phyloP scores from a whole-genome alignment of 129 eudicot genomes.

The sunflower (Helianthus annuus) region HanXRQr2.0-SUNRISE NC_035434.2:171652305-171652804 shows the following conservation, averaged over 20 bases:
- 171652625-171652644: neutral
- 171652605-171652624: neutral
- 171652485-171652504: neutral
- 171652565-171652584: neutral
- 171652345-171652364: neutral
- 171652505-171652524: neutral
- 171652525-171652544: neutral
- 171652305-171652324: neutral
- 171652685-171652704: neutral
- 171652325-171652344: constrained; percentile 12
- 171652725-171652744: neutral
- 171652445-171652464: neutral
- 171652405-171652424: constrained; percentile 13
- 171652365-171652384: neutral
- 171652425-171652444: neutral
- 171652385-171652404: neutral
- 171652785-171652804: neutral
- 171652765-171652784: neutral
- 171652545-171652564: neutral
- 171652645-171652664: neutral
- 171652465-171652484: neutral
- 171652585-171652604: neutral
- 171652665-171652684: neutral
- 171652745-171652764: neutral
- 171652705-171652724: neutral